A percentile compares a stretch with the other conserved stretches of the same genome.
Conservation (phyloP, 148 eudicot species). For the Rhododendron vialii region DNA sequence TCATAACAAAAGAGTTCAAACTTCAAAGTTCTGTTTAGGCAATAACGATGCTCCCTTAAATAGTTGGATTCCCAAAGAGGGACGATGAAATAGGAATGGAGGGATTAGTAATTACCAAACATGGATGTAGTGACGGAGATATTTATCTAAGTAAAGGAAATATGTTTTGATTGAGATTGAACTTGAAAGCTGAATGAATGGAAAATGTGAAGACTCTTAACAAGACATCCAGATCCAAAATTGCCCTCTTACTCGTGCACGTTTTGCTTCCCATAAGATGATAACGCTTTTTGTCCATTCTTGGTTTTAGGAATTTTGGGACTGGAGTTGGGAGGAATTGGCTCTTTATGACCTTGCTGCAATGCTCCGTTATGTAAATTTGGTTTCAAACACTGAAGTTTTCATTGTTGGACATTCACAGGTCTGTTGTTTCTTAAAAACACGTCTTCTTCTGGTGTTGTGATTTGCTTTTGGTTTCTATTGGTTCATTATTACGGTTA, state of each 20-base stretch:
- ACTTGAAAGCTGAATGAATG: background rate
- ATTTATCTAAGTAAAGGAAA: background rate
- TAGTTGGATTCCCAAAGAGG: no score
- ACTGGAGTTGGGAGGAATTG: constrained; percentile 99
- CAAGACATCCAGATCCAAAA: background rate
- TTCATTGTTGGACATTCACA: constrained; percentile 93
- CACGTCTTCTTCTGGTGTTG: background rate
- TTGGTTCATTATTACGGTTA: background rate
- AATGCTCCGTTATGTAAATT: constrained; percentile 59
- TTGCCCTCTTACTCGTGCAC: background rate
- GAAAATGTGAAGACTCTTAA: background rate
- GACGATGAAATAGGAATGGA: no score
- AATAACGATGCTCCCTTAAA: no score
- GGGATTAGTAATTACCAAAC: background rate
- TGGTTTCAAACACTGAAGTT: constrained; percentile 47
- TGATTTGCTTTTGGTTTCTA: background rate
- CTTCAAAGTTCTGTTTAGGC: no score
- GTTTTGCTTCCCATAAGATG: constrained; percentile 6
- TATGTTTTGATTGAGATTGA: background rate
- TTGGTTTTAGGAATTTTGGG: constrained; percentile 76
- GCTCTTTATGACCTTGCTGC: constrained; percentile 77
- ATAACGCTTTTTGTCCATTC: background rate
- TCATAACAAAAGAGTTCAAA: background rate
- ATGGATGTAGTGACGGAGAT: background rate
- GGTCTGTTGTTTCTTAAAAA: constrained; percentile 33